Conservation (phyloP, 306 rosid genomes). For the Cyamopsis tetragonoloba region DNA sequence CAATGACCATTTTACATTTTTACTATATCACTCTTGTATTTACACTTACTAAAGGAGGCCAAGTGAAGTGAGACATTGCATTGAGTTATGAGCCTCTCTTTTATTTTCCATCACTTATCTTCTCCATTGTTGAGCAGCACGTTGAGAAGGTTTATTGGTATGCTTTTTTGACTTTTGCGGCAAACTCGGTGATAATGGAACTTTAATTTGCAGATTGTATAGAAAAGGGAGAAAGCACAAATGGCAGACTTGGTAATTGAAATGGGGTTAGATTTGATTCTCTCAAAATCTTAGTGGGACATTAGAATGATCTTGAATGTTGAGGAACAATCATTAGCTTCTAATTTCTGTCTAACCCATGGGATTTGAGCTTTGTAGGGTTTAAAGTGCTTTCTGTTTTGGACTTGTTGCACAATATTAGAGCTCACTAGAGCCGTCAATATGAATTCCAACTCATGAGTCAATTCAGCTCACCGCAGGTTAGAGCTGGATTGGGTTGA, state of each 20-base stretch:
- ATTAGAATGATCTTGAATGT: conserved; percentile 37
- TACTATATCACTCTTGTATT: no score
- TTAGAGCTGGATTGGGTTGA: no score
- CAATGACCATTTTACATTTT: no score
- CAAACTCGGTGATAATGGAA: conserved; percentile 55
- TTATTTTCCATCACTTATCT: conserved; percentile 24
- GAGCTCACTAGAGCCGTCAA: no score
- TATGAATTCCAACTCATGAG: no score
- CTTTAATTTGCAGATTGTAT: conserved; percentile 43
- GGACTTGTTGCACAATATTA: conserved; percentile 25
- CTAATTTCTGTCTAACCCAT: conserved; percentile 26
- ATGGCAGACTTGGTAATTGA: conserved; percentile 45
- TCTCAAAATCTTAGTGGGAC: conserved; percentile 42
- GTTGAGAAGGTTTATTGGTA: conserved; percentile 43
- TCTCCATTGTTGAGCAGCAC: conserved; percentile 44
- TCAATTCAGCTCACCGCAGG: no score
- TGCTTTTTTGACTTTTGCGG: conserved; percentile 66
- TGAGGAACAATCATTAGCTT: conserved; percentile 44
- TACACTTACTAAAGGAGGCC: conserved; percentile 29
- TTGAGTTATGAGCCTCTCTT: conserved; percentile 46
- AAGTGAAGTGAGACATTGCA: conserved; percentile 33
- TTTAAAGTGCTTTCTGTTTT: conserved; percentile 30
- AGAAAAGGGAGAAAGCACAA: conserved; percentile 39
- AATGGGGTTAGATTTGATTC: conserved; percentile 44
- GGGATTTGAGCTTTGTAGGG: conserved; percentile 32